A percentile compares a stretch with the other conserved stretches of the same genome.
Conservation (phyloP, 2,329 filamentous ascomycete species). For the Trichothecium sympodiale region DNA sequence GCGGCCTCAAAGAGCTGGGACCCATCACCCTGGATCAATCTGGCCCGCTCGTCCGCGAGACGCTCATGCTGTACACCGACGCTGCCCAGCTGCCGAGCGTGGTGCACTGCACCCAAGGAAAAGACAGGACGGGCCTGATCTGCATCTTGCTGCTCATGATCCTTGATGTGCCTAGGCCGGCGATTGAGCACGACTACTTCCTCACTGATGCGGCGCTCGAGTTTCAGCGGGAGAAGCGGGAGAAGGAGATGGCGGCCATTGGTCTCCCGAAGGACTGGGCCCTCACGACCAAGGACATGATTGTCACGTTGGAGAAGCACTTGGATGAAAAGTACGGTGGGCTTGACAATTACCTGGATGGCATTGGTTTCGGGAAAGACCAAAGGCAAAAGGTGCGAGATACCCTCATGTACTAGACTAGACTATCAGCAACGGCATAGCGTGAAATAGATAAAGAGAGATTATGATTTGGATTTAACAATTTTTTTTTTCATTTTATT, state of each 20-base stretch:
- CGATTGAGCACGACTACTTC: constrained; percentile 62
- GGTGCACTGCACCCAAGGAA: constrained; percentile 81
- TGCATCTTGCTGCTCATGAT: constrained; percentile 58
- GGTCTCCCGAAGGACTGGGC: constrained; percentile 67
- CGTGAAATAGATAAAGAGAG: neutral
- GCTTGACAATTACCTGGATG: constrained; percentile 51
- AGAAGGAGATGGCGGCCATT: constrained; percentile 58
- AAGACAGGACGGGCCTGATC: constrained; percentile 65
- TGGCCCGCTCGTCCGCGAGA: constrained; percentile 43
- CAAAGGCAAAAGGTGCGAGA: constrained; percentile 31
- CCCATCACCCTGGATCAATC: constrained; percentile 60
- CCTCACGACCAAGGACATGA: constrained; percentile 52
- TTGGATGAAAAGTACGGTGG: constrained; percentile 54
- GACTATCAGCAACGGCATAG: neutral
- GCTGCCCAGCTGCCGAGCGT: constrained; percentile 48
- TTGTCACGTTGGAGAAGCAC: constrained; percentile 45
- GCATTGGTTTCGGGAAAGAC: constrained; percentile 43
- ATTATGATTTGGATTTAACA: constrained; percentile 6
- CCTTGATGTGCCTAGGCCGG: constrained; percentile 42
- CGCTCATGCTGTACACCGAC: constrained; percentile 17
- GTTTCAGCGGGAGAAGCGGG: constrained; percentile 42
- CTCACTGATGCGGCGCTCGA: constrained; percentile 48
- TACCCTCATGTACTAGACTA: constrained; percentile 26
- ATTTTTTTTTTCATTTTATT: constrained; percentile 3
- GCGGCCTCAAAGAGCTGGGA: constrained; percentile 61